Base-by-base conservation (phyloP, 129 eudicot species). In the Chrysanthemum lavandulifolium region DNA sequence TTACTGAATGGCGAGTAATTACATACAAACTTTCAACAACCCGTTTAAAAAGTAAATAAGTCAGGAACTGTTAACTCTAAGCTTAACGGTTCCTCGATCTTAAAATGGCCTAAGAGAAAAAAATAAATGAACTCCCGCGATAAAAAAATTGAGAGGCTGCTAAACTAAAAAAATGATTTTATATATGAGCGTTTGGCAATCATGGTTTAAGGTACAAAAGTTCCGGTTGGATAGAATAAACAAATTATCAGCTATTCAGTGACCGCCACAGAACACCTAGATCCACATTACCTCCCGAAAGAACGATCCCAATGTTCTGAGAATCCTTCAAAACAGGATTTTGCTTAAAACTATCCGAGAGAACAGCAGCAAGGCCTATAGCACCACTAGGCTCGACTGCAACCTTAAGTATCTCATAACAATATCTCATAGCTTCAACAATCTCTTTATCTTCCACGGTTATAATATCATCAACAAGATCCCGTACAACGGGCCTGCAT, bases 341-440 rank as follows among this genome's bases (percentile, higher is more conserved):
- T 29, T 75, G 81, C 57, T 63, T 85, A 73, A 95, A 95, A 61
- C 76, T 72, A 55, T 88, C 82, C 0, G 97, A 95, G 57, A 90
- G 79, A 78, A 88, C 93, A 48, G 84, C 97, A 8, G 99, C 99
- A 68, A 95, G 96, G 16, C 99, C 96, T 13, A 95, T 90, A 33
- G 97, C 99, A 79, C 96, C 99, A 80, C 99, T 95, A 16, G 97
- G 99, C 73, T 95, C 99, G 2, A 90, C 87, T 49, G 91, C 97
- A 27, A 88, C 85, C 85, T 95, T 95, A 68, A 95, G 84, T 79
- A 95, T 77, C 77, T 95, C 91, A 43, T 90, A 95, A 73, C 94
- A 90, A 48, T 81, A 86, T 74, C 83, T 83, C 97, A 88, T 90
- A 47, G 97, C 99, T 76, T 84, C 84, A 27, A 95, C 52, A 16